Evolutionary conservation across 1,139 yeast genomes (phyloP), one percentile per base, ranked within the genome.

Genomic region (Lizanozyma gosingica): DNA sequence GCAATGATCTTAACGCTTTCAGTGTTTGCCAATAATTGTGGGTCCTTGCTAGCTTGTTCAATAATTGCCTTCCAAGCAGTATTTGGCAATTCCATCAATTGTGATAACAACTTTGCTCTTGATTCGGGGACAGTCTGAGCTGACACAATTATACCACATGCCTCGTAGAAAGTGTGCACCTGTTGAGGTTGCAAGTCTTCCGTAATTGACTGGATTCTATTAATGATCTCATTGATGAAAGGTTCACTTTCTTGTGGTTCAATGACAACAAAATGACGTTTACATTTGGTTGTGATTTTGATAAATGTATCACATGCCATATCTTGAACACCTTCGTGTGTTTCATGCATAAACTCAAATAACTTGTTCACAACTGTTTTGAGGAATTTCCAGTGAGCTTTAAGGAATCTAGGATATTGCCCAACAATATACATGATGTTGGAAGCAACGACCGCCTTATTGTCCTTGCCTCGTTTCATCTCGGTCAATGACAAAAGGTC

Each of bases 241-340:
- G 98, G 97, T 58, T 83, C 95, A n/a, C 74, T 59, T 63, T 94
- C 98, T 48, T 82, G 83, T 15, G 79, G 76, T 63, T 92, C 97
- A 48, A 77, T 80, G 37, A 83, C 83, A 35, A 92, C 96, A 63
- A 94, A 92, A 61, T 92, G 97, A 48, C 90, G 81, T 62, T 88
- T 90, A 73, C 98, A 92, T 65, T 92, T 92, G 52, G 78, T 82
- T 27, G 96, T 87, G 59, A 92, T 92, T 62, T 92, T 94, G 56
- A 90, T 90, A 60, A 92, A 92, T 1, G 99, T 92, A 62, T 92
- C 98, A 71, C 98, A 92, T 8, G 99, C 98, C 98, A 92, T 92
- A 63, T 92, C 98, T 67, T 92, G 98, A 47, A 92, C 98, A 65
- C 97, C 98, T 63, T 90, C 99, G 61, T 92, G 98, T 18, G 97